Conservation (phyloP, 176 grass and related monocot genomes). For the Aegilops longissima region DNA sequence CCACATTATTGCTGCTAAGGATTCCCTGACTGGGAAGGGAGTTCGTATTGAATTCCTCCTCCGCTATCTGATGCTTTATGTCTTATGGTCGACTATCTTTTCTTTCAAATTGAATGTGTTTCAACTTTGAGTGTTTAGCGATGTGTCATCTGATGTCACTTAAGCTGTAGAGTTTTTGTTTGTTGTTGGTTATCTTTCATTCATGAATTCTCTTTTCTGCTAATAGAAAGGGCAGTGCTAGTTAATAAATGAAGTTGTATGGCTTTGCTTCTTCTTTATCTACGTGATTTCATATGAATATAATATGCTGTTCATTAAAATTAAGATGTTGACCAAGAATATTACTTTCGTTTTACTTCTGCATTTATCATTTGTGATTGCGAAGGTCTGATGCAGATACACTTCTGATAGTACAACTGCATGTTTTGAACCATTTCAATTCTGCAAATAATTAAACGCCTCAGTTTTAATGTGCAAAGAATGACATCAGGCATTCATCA, state of each 20-base stretch:
- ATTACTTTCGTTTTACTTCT: neutral
- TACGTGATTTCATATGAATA: neutral
- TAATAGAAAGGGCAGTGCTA: neutral
- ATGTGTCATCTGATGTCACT: neutral
- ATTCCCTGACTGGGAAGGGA: neutral
- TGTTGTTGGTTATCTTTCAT: neutral
- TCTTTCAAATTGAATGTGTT: neutral
- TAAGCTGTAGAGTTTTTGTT: neutral
- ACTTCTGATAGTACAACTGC: too few species aligned
- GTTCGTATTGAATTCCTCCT: neutral
- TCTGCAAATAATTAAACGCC: too few species aligned
- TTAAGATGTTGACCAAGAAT: neutral
- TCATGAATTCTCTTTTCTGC: neutral
- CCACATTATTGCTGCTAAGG: neutral
- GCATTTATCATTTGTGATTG: neutral
- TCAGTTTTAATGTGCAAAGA: too few species aligned
- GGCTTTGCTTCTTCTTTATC: neutral
- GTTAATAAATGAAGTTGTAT: neutral
- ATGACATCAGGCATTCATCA: too few species aligned
- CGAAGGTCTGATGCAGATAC: too few species aligned
- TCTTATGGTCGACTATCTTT: neutral
- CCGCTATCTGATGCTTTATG: neutral
- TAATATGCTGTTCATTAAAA: neutral
- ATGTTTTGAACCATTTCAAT: too few species aligned
- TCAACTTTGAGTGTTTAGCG: neutral